phyloP scores from a whole-genome alignment of 78 protist species.

The Bodo saltans region DNA sequence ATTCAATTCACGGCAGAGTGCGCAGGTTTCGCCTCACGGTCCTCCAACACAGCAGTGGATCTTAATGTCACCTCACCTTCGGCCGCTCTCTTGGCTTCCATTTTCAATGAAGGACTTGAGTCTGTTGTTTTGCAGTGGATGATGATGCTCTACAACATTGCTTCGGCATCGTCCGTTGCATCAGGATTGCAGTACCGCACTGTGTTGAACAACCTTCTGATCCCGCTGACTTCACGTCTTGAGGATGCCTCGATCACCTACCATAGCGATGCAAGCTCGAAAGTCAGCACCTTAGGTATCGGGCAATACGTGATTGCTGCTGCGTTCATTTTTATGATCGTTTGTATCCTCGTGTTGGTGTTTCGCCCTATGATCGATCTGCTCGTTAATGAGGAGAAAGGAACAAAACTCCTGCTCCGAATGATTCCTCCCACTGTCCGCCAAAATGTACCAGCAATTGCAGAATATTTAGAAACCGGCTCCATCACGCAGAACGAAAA shows the following conservation, averaged over 20 bases:
- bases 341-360: background rate
- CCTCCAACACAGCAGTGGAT: too few relatives aligned
- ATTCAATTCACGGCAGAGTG: too few relatives aligned
- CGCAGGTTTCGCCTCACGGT: too few relatives aligned
- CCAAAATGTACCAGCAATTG: constrained; percentile 3
- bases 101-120: too few relatives aligned
- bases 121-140: too few relatives aligned
- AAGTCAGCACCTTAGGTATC: background rate
- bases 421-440: constrained; percentile 5
- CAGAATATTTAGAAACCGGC: constrained; percentile 10
- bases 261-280: background rate
- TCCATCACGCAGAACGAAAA: background rate
- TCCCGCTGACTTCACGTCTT: background rate
- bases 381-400: constrained; percentile 1
- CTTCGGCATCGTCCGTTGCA: too few relatives aligned
- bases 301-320: background rate
- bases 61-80: too few relatives aligned
- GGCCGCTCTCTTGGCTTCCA: too few relatives aligned
- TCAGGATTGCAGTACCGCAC: too few relatives aligned
- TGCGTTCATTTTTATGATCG: background rate
- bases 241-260: background rate
- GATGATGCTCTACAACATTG: too few relatives aligned
- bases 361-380: constrained; percentile 1
- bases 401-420: constrained; percentile 19
- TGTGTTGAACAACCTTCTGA: too few relatives aligned